Evolutionary conservation across 805 yeast genomes (phyloP).

Genomic region (Sugiyamaella lignohabitans): DNA sequence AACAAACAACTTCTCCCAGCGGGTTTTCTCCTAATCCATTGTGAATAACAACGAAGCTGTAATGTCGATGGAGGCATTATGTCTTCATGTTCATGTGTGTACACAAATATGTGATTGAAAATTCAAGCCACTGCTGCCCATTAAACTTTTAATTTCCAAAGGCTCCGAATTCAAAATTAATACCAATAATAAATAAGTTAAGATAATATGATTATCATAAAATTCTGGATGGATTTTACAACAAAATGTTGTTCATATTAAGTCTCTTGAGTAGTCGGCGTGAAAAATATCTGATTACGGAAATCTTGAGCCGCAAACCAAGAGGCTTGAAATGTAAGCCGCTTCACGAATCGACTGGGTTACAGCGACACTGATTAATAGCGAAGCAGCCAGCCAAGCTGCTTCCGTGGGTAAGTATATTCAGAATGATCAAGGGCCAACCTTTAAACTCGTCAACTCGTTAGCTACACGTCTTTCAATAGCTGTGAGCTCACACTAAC

Average conservation of each 20-base stretch:
- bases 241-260: background rate
- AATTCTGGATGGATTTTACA: too few relatives aligned
- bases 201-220: too few relatives aligned
- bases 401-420: too few relatives aligned
- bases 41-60: background rate
- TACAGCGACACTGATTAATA: too few relatives aligned
- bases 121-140: background rate
- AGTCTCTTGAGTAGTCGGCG: background rate
- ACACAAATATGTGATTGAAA: too few relatives aligned
- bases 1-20: background rate
- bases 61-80: background rate
- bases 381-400: too few relatives aligned
- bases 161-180: background rate
- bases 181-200: background rate
- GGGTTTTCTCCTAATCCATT: background rate
- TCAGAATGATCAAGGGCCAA: too few relatives aligned
- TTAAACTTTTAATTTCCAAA: too few relatives aligned
- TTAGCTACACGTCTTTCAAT: too few relatives aligned
- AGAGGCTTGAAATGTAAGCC: background rate
- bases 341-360: too few relatives aligned
- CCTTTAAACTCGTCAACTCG: too few relatives aligned
- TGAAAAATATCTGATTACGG: background rate
- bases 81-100: background rate
- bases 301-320: background rate
- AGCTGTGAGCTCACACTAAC: too few relatives aligned